These are phyloP conservation scores for Suillus alpinus DNA, from an alignment of 768 basidiomycete species.

Conservation along the genomic window DNA sequence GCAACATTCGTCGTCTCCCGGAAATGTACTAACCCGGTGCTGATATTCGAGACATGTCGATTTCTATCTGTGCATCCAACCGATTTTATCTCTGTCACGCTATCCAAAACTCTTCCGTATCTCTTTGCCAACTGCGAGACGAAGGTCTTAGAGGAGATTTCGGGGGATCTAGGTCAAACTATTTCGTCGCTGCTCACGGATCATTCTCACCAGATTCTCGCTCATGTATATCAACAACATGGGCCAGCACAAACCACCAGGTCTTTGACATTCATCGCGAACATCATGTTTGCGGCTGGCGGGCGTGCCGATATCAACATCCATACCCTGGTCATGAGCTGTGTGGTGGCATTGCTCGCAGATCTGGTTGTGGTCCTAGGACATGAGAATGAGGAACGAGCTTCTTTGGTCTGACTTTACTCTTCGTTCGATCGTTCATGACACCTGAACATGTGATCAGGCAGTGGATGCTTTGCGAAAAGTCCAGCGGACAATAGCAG, in stretches of 20 bases:
- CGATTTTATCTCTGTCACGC: conserved; percentile 64
- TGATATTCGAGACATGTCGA: conserved; percentile 65
- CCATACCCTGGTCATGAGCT: conserved; percentile 59
- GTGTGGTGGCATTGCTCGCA: conserved; percentile 65
- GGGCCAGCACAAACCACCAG: conserved; percentile 53
- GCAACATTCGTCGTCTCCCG: conserved; percentile 62
- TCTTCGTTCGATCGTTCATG: background rate
- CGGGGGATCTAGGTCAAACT: conserved; percentile 45
- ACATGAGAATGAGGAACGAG: conserved; percentile 50
- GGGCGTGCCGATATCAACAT: conserved; percentile 40
- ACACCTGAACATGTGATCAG: conserved; percentile 37
- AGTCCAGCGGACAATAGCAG: conserved; percentile 34
- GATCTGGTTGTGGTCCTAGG: conserved; percentile 79
- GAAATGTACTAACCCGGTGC: conserved; percentile 53
- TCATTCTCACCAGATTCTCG: conserved; percentile 59
- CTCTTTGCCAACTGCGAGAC: conserved; percentile 63
- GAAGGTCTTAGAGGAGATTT: conserved; percentile 60
- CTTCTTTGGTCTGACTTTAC: conserved; percentile 41
- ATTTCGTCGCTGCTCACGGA: conserved; percentile 52
- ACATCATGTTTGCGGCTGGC: conserved; percentile 51
- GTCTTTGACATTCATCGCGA: conserved; percentile 60
- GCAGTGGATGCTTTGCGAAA: conserved; percentile 44
- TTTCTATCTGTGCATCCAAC: conserved; percentile 55
- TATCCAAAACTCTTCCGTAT: conserved; percentile 63
- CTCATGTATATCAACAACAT: conserved; percentile 62